Base-by-base conservation (phyloP, 306 rosid genomes). In the Dryas alaskensis region DNA sequence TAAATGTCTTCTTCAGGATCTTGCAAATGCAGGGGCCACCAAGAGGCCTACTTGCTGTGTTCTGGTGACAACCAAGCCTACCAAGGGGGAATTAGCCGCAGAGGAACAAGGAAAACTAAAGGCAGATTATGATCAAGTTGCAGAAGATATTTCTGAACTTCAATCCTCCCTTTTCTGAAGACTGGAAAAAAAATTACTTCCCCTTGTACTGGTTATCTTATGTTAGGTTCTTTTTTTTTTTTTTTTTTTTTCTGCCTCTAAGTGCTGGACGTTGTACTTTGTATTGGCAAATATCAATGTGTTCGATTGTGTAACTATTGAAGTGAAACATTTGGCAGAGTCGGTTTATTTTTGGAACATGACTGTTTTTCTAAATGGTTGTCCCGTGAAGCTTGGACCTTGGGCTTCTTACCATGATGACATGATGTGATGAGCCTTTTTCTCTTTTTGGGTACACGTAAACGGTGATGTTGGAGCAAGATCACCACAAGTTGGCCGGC, bases 21-120 rank as follows among this genome's bases (percentile, higher is more conserved):
- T 95, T 59, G 98, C 99, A 55, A 86, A 70, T 80, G 99, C 98
- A 5, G 99, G 97, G 64, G 88, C 88, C 57, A 92, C 99, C 14
- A 95, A 95, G 95, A 92, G 98, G 86, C 99, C 99, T 50, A 95
- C 99, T 11, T 89, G 98, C 83, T 89, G 99, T 61, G 93, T 94
- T 75, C 79, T 94, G 81, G 96, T 94, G 59, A 52, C 61, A 80
- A 90, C 96, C 17, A 92, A 92, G 81, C 97, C 98, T 57, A 50
- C 82, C 60, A 95, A 95, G 86, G 99, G 96, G 19, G 96, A 84
- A 67, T 60, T 92, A 19, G 85, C 72, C 13, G 65, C 82, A 47
- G 92, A 82, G 5, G 96, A 87, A 61, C 95, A 80, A 73, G 96
- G 86, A 40, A 94, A 94, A 77, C 84, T 94, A 47, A 86, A 86